These are phyloP conservation scores for Leishmania mexicana DNA, from an alignment of 208 protist species.

Conservation along the genomic window DNA sequence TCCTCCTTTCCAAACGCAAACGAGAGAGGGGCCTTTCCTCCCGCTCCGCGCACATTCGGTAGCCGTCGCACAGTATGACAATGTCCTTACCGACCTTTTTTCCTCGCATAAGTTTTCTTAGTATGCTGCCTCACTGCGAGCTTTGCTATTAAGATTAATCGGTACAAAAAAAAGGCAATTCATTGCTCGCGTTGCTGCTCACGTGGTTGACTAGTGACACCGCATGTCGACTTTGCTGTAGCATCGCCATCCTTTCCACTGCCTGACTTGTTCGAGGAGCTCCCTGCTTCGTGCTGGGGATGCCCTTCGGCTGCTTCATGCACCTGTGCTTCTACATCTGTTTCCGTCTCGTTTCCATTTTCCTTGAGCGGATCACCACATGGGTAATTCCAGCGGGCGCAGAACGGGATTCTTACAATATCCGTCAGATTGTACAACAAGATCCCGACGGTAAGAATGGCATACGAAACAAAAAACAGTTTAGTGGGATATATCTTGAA, in stretches of 20 bases:
- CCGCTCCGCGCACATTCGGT: background rate
- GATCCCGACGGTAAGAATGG: constrained; percentile 74
- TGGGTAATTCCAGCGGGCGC: constrained; percentile 59
- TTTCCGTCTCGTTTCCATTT: background rate
- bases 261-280: background rate
- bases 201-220: background rate
- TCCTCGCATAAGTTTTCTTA: background rate
- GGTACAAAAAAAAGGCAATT: constrained; percentile 20
- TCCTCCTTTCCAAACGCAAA: background rate
- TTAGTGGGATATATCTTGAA: constrained; percentile 76
- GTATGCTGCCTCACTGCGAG: too few relatives aligned
- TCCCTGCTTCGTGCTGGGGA: background rate
- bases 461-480: constrained; percentile 71
- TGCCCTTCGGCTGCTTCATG: background rate
- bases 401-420: constrained; percentile 51
- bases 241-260: background rate
- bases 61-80: background rate
- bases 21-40: background rate
- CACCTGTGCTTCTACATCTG: background rate
- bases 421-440: constrained; percentile 77
- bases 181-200: background rate
- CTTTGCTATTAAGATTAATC: background rate
- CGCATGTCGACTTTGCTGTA: background rate
- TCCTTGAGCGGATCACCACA: constrained; percentile 47
- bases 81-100: background rate